phyloP scores from a whole-genome alignment of 257 asterid species.

The Salvia miltiorrhiza region DNA sequence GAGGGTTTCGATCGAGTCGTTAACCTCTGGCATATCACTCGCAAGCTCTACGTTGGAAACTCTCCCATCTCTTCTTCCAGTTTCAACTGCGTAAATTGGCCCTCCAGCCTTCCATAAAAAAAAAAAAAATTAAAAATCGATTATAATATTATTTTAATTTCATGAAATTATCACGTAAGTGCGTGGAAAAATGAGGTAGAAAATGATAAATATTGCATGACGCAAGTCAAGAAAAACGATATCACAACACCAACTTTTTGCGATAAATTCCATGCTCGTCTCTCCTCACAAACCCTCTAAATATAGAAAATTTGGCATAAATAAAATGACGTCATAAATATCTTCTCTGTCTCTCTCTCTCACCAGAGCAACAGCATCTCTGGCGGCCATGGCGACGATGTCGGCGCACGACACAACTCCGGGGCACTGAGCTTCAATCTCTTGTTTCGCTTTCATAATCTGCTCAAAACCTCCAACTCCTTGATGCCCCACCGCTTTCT shows the following conservation, averaged over 20 bases:
- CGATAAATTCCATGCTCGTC: not conserved
- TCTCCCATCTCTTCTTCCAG: conserved; percentile 46
- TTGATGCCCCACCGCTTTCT: conserved; percentile 29
- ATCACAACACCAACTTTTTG: not conserved
- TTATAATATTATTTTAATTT: not conserved
- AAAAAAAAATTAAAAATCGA: not conserved
- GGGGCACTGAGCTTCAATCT: conserved; percentile 37
- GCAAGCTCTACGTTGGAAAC: conserved; percentile 33
- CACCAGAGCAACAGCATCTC: conserved; percentile 42
- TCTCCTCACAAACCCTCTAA: not conserved
- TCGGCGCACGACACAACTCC: conserved; percentile 53
- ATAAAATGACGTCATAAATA: not conserved
- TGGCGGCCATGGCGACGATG: conserved; percentile 46
- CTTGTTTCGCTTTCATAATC: conserved; percentile 25
- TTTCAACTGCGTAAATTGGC: conserved; percentile 37
- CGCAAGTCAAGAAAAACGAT: conserved; percentile 12
- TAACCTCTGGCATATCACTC: conserved; percentile 36
- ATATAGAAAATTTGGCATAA: not conserved
- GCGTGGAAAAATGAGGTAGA: not conserved
- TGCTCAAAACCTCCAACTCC: conserved; percentile 33
- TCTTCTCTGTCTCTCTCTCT: not conserved
- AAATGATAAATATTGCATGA: not conserved
- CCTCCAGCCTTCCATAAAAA: conserved; percentile 37
- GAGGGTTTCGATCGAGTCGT: conserved; percentile 37
- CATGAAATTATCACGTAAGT: not conserved